Percentiles rank a stretch among this genome's conserved stretches.
Evolutionary conservation across 768 basidiomycete genomes (phyloP).

Genomic region (Arthromyces matolae): DNA sequence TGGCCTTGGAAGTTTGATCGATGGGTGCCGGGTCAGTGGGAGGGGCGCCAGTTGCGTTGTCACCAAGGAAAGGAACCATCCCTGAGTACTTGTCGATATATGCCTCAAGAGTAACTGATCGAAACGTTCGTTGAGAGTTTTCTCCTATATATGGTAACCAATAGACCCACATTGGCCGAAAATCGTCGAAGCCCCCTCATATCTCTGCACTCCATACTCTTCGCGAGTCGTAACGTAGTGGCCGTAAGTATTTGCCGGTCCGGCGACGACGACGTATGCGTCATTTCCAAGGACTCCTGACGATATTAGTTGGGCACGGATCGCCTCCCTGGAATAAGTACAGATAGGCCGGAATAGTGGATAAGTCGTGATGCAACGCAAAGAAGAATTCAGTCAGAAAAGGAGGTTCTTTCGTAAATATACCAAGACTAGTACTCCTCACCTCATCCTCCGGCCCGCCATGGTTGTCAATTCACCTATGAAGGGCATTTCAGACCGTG

Average conservation of each 20-base stretch:
- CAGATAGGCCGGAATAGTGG: constrained; percentile 1
- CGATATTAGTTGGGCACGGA: constrained; percentile 62
- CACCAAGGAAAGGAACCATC: constrained; percentile 60
- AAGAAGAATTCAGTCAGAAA: too few relatives aligned
- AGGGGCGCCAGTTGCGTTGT: constrained; percentile 43
- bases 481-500: background rate
- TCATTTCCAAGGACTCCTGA: constrained; percentile 59
- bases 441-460: constrained; percentile 76
- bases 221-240: constrained; percentile 74
- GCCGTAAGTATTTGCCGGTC: constrained; percentile 78
- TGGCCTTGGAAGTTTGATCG: constrained; percentile 61
- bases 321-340: constrained; percentile 48
- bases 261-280: constrained; percentile 74
- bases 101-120: constrained; percentile 68
- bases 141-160: constrained; percentile 1
- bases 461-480: constrained; percentile 78
- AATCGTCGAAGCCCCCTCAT: constrained; percentile 79
- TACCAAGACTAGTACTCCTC: too few relatives aligned
- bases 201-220: constrained; percentile 72
- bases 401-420: too few relatives aligned
- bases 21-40: constrained; percentile 62
- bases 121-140: background rate
- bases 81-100: constrained; percentile 74
- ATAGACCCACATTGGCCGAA: constrained; percentile 62
- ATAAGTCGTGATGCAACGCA: constrained; percentile 11